phyloP scores from a whole-genome alignment of 1,284 basidiomycete genomes.

The Apiotrichum gamsii region DNA sequence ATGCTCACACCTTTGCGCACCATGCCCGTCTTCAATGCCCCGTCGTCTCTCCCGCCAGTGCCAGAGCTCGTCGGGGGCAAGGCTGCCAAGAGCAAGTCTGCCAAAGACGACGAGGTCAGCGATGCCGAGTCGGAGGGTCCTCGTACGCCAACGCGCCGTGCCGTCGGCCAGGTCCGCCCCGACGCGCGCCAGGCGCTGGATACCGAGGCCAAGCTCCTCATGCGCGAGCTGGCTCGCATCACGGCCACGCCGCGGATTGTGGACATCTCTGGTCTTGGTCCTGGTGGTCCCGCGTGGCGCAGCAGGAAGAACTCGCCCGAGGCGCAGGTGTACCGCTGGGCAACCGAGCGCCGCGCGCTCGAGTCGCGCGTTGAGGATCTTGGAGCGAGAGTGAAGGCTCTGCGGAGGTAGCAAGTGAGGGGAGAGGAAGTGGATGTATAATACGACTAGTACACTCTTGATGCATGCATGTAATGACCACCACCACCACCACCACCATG shows the following conservation, averaged over 20 bases:
- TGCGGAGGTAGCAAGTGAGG: constrained; percentile 2
- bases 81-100: too few relatives aligned
- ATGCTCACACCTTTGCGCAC: constrained; percentile 58
- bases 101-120: neutral
- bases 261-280: constrained; percentile 58
- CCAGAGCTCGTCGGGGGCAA: constrained; percentile 12
- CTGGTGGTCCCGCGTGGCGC: constrained; percentile 55
- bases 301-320: constrained; percentile 69
- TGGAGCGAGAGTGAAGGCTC: constrained; percentile 22
- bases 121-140: constrained; percentile 15
- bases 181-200: constrained; percentile 59
- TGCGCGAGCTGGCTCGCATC: constrained; percentile 73
- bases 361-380: constrained; percentile 63
- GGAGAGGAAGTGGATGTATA: neutral
- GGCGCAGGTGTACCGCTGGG: constrained; percentile 69
- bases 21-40: constrained; percentile 2
- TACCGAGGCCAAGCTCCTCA: constrained; percentile 72
- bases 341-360: constrained; percentile 63
- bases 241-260: constrained; percentile 72
- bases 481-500: neutral
- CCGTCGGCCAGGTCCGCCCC: constrained; percentile 45
- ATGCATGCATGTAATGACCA: neutral
- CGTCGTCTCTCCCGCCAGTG: constrained; percentile 13
- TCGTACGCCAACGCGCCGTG: constrained; percentile 14
- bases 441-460: neutral